A percentile compares a stretch with the other conserved stretches of the same genome.
Conservation (phyloP, 1,284 basidiomycete species). For the Naganishia sp. region DNA sequence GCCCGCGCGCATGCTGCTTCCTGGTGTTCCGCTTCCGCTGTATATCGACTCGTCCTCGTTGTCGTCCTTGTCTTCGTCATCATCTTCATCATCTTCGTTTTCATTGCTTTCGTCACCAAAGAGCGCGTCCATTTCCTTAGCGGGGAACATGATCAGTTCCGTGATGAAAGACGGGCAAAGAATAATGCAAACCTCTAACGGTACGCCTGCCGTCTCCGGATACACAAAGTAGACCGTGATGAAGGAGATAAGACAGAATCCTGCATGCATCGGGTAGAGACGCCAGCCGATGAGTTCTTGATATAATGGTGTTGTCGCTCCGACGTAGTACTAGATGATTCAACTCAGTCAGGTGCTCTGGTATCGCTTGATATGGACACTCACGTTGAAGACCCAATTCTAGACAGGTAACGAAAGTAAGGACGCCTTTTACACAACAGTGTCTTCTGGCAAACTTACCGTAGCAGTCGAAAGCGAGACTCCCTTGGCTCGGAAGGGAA, state of each 20-base stretch:
- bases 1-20: constrained; percentile 22
- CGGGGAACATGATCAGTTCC: constrained; percentile 30
- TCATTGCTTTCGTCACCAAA: constrained; percentile 45
- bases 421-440: no score
- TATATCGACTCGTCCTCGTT: constrained; percentile 37
- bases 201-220: constrained; percentile 59
- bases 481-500: constrained; percentile 87
- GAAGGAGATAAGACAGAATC: constrained; percentile 65
- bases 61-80: constrained; percentile 42
- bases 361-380: constrained; percentile 1
- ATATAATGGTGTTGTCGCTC: constrained; percentile 82
- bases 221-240: constrained; percentile 46
- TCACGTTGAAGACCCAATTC: constrained; percentile 75
- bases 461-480: constrained; percentile 81
- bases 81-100: constrained; percentile 41
- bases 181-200: background rate
- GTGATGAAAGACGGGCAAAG: background rate
- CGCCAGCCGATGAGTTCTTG: constrained; percentile 91
- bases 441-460: background rate
- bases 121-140: constrained; percentile 58
- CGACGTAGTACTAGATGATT: constrained; percentile 60
- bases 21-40: constrained; percentile 19
- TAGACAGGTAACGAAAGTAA: constrained; percentile 12
- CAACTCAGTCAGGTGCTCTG: constrained; percentile 13
- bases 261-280: constrained; percentile 93